Conservation (phyloP, 305 asterid species). For the Fraxinus dipetala region DNA sequence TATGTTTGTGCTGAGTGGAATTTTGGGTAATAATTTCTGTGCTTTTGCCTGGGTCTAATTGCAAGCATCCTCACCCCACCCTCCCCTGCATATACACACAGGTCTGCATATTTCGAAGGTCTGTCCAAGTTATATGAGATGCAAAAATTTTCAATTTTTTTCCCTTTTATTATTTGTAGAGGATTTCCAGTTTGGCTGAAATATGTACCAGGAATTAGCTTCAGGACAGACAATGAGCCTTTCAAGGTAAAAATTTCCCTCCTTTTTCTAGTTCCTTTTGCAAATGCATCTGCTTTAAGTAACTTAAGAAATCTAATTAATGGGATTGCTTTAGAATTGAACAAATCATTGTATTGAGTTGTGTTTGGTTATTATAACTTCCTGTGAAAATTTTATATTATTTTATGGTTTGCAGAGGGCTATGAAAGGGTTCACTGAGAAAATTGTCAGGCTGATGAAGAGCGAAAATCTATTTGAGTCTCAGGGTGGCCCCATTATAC, state of each 20-base stretch:
- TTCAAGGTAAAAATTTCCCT: slow-evolving; percentile 59
- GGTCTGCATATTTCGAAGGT: slow-evolving; percentile 3
- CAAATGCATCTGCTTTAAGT: not conserved
- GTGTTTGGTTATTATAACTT: not conserved
- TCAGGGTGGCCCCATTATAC: slow-evolving; percentile 92
- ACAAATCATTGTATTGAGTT: slow-evolving; percentile 2
- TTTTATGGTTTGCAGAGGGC: slow-evolving; percentile 56
- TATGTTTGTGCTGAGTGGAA: slow-evolving; percentile 98
- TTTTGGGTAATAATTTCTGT: slow-evolving; percentile 58
- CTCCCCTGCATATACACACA: not conserved
- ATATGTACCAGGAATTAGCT: slow-evolving; percentile 85
- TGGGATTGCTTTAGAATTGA: not conserved
- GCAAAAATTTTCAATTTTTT: not conserved
- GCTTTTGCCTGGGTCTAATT: slow-evolving; percentile 32
- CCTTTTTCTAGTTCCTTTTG: not conserved
- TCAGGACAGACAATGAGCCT: slow-evolving; percentile 90
- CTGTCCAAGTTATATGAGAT: not conserved
- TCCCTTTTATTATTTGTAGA: slow-evolving; percentile 33
- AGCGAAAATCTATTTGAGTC: slow-evolving; percentile 66
- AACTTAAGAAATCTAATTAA: slow-evolving; percentile 6
- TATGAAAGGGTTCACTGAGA: slow-evolving; percentile 76
- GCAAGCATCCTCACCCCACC: not conserved
- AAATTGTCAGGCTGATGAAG: slow-evolving; percentile 81
- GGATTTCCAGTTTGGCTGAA: slow-evolving; percentile 98
- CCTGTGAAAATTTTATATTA: slow-evolving; percentile 14